Conservation (phyloP, 768 basidiomycete genomes). For the Suillus placidus region DNA sequence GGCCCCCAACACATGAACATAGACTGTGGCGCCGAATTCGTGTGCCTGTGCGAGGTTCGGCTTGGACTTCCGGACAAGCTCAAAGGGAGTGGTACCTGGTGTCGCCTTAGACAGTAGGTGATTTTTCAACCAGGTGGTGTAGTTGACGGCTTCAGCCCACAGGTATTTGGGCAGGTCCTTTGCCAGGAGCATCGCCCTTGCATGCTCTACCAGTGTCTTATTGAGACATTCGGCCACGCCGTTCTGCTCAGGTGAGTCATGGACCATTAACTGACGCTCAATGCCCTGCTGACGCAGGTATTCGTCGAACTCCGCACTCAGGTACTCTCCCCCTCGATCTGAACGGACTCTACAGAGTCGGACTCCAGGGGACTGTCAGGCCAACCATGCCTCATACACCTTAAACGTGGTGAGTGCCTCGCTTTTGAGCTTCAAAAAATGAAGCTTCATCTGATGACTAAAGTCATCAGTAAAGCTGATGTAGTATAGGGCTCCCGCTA, state of each 20-base stretch:
- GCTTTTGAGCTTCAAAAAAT: slow-evolving; percentile 33
- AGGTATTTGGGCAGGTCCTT: slow-evolving; percentile 22
- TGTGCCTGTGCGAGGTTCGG: background rate
- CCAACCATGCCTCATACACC: slow-evolving; percentile 25
- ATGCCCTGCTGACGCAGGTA: slow-evolving; percentile 28
- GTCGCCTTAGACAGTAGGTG: slow-evolving; percentile 29
- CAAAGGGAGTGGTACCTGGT: slow-evolving; percentile 26
- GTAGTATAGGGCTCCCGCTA: slow-evolving; percentile 34
- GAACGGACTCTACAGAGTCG: background rate
- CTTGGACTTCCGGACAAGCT: slow-evolving; percentile 16
- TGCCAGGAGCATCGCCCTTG: slow-evolving; percentile 26
- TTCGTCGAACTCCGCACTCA: slow-evolving; percentile 23
- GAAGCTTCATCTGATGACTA: slow-evolving; percentile 26
- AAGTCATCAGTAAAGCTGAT: slow-evolving; percentile 39
- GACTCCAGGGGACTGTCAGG: background rate
- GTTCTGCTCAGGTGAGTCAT: slow-evolving; percentile 36
- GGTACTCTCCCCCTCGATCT: slow-evolving; percentile 35
- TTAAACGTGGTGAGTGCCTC: slow-evolving; percentile 30
- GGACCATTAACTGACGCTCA: slow-evolving; percentile 33
- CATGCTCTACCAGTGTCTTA: slow-evolving; percentile 28
- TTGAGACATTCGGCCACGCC: slow-evolving; percentile 34
- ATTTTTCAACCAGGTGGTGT: slow-evolving; percentile 42
- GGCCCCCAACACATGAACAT: slow-evolving; percentile 22
- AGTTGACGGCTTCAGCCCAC: slow-evolving; percentile 21
- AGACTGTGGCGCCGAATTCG: background rate